Evolutionary conservation across 805 yeast species (phyloP).

Genomic region (Kuraishia floccosa): DNA sequence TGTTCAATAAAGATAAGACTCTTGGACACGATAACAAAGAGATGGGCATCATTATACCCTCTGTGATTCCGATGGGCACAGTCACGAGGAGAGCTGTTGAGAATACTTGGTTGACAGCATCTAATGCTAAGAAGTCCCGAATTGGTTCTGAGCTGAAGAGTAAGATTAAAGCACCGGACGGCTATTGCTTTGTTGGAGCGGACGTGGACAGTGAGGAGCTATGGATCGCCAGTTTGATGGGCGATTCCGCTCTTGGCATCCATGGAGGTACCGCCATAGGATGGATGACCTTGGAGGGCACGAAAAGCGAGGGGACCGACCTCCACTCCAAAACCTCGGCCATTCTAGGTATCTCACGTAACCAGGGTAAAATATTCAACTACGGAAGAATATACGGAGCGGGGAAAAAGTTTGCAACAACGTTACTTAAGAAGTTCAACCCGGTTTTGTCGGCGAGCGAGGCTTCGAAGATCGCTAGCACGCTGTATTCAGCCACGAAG

Average conservation of each 20-base stretch:
- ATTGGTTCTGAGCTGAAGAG: conserved; percentile 93
- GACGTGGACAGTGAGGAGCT: conserved; percentile 98
- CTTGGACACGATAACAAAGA: conserved; percentile 4
- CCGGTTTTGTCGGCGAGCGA: conserved; percentile 54
- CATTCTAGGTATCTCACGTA: conserved; percentile 79
- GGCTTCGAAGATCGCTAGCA: conserved; percentile 53
- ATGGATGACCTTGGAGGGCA: conserved; percentile 98
- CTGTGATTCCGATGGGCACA: conserved; percentile 88
- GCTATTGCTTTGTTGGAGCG: conserved; percentile 92
- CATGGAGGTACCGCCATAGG: conserved; percentile 98
- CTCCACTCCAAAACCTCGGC: conserved; percentile 89
- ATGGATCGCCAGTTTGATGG: conserved; percentile 94
- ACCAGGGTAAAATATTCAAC: conserved; percentile 91
- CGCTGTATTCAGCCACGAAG: conserved; percentile 72
- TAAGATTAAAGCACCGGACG: conserved; percentile 74
- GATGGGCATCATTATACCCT: conserved; percentile 71
- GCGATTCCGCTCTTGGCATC: conserved; percentile 78
- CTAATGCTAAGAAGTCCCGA: conserved; percentile 77
- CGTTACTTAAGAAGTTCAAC: conserved; percentile 76
- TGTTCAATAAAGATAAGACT: conserved; percentile 27
- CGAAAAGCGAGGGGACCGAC: conserved; percentile 85
- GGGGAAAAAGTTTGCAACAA: conserved; percentile 81
- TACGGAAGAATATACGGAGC: conserved; percentile 98
- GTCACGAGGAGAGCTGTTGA: conserved; percentile 95
- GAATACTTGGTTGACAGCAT: conserved; percentile 95